phyloP scores from a whole-genome alignment of 768 basidiomycete genomes.

The Myochromella boudieri region DNA sequence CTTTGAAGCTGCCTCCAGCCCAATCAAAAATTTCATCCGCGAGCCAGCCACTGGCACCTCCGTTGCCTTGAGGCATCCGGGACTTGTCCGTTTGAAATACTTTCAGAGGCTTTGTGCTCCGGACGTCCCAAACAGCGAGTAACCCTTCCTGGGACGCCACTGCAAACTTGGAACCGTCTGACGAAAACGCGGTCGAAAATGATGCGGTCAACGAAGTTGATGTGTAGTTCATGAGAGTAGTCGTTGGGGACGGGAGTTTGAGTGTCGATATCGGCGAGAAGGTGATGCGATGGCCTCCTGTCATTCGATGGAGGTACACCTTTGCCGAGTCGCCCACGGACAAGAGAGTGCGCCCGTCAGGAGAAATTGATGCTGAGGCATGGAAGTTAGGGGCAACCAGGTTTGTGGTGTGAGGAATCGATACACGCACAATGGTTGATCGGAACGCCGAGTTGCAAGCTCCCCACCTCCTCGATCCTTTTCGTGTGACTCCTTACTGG shows the following conservation, averaged over 20 bases:
- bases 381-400: conserved; percentile 11
- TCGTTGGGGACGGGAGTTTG: conserved; percentile 57
- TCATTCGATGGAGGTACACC: conserved; percentile 78
- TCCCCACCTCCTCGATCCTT: conserved; percentile 50
- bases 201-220: conserved; percentile 60
- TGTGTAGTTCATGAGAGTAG: conserved; percentile 33
- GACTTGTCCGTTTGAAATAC: conserved; percentile 61
- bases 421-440: conserved; percentile 82
- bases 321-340: conserved; percentile 91
- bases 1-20: conserved; percentile 52
- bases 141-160: conserved; percentile 83
- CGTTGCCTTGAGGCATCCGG: conserved; percentile 30
- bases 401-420: background rate
- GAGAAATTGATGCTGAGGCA: conserved; percentile 78
- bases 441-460: conserved; percentile 60
- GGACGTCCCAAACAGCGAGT: conserved; percentile 81
- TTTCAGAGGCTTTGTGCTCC: conserved; percentile 69
- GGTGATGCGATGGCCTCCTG: conserved; percentile 57
- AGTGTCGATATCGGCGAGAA: conserved; percentile 73
- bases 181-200: conserved; percentile 78
- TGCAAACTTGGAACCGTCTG: conserved; percentile 76
- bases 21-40: conserved; percentile 71
- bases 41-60: conserved; percentile 50
- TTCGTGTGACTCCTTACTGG: conserved; percentile 48
- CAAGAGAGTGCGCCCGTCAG: conserved; percentile 82